These are phyloP conservation scores for Trichoderma arundinaceum DNA, from an alignment of 2,329 filamentous ascomycete species.

Conservation along the genomic window DNA sequence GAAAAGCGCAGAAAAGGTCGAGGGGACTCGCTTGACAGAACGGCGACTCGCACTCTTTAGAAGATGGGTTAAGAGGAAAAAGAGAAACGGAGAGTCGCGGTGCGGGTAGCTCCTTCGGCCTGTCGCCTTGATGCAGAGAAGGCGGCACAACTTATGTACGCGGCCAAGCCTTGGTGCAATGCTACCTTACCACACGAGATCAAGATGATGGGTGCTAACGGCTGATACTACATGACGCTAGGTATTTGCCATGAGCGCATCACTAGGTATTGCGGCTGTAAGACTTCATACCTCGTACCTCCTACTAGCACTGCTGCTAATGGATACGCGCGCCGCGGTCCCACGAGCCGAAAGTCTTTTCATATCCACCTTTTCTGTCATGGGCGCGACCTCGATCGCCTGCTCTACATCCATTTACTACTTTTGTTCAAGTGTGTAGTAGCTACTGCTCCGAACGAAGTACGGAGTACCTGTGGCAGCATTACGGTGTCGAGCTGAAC, in stretches of 20 bases:
- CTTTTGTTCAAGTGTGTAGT: too few species aligned
- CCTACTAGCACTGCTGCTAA: background rate
- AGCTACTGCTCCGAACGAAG: too few species aligned
- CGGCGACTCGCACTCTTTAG: background rate
- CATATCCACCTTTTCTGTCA: slow-evolving; percentile 18
- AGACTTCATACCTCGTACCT: background rate
- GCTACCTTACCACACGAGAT: slow-evolving; percentile 14
- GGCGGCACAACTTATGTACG: slow-evolving; percentile 21
- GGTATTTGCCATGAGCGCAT: background rate
- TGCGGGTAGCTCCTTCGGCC: slow-evolving; percentile 1
- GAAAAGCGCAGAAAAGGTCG: background rate
- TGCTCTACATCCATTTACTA: background rate
- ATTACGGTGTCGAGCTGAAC: background rate
- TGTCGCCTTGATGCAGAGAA: slow-evolving; percentile 12
- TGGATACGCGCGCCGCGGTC: slow-evolving; percentile 16
- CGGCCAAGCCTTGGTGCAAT: slow-evolving; percentile 8
- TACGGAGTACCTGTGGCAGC: too few species aligned
- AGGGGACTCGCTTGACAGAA: background rate
- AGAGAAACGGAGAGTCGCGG: background rate
- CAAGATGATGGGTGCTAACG: slow-evolving; percentile 8
- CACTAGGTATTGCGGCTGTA: background rate
- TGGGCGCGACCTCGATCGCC: slow-evolving; percentile 4
- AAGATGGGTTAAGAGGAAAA: background rate
- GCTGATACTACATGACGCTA: slow-evolving; percentile 21
- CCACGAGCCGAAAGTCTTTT: slow-evolving; percentile 17